phyloP scores from a whole-genome alignment of 768 basidiomycete species.

The Termitomyces sp. region DNA sequence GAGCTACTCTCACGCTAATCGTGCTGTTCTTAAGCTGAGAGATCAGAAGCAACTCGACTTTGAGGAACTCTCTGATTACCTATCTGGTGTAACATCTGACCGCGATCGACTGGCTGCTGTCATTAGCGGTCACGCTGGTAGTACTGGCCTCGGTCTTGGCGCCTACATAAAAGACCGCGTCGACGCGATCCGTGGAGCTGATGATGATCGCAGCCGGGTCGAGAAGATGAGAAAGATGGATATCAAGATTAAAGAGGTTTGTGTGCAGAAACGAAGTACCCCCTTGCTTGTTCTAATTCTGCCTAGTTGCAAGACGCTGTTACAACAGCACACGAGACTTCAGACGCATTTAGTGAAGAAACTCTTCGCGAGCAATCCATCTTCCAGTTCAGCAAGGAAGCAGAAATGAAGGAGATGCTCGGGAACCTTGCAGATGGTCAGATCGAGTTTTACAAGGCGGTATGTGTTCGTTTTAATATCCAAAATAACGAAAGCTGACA shows the following conservation, averaged over 20 bases:
- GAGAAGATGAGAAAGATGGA: conserved; percentile 94
- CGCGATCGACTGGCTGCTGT: conserved; percentile 89
- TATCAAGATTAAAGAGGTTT: conserved; percentile 90
- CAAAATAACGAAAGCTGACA: not conserved
- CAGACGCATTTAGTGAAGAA: conserved; percentile 94
- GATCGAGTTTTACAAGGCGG: conserved; percentile 90
- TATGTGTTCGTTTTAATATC: conserved; percentile 23
- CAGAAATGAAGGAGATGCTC: conserved; percentile 97
- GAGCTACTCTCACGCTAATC: conserved; percentile 91
- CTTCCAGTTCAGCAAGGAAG: conserved; percentile 87
- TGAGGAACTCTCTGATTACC: conserved; percentile 93
- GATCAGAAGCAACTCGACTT: conserved; percentile 99
- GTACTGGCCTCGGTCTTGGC: conserved; percentile 76
- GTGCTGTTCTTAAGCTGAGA: conserved; percentile 88
- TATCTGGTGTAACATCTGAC: conserved; percentile 89
- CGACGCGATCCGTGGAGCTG: conserved; percentile 85
- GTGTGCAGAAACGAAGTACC: conserved; percentile 6
- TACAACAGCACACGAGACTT: conserved; percentile 89
- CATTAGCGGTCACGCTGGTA: conserved; percentile 82
- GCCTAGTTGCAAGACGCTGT: conserved; percentile 92
- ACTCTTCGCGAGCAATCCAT: conserved; percentile 85
- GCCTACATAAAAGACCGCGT: conserved; percentile 91
- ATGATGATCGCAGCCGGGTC: conserved; percentile 88
- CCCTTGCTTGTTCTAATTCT: not conserved
- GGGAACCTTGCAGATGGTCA: conserved; percentile 88